Conservation (phyloP, 1,284 basidiomycete species). For the Boletus mariae region DNA sequence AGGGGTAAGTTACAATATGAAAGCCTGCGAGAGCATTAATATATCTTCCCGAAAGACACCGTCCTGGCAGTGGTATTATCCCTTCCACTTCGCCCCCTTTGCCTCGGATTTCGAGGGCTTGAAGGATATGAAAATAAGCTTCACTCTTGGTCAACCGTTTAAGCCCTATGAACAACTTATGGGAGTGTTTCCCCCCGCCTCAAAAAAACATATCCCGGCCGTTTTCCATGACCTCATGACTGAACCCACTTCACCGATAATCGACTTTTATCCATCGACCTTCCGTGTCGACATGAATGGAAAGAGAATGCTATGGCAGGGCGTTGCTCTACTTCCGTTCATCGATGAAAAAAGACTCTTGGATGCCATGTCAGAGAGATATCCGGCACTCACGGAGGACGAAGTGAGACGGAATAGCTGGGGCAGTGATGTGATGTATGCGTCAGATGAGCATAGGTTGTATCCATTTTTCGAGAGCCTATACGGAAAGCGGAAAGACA, state of each 20-base stretch:
- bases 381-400: slow-evolving; percentile 73
- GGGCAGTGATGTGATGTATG: slow-evolving; percentile 85
- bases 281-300: slow-evolving; percentile 99
- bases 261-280: slow-evolving; percentile 91
- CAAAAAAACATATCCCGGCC: slow-evolving; percentile 74
- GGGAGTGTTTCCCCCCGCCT: slow-evolving; percentile 88
- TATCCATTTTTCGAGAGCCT: slow-evolving; percentile 85
- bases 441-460: slow-evolving; percentile 80
- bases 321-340: slow-evolving; percentile 94
- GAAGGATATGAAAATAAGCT: slow-evolving; percentile 75
- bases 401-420: slow-evolving; percentile 83
- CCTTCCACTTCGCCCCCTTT: slow-evolving; percentile 98
- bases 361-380: slow-evolving; percentile 76
- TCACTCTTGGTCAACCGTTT: slow-evolving; percentile 83
- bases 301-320: slow-evolving; percentile 99
- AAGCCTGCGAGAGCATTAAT: slow-evolving; percentile 6
- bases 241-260: slow-evolving; percentile 84
- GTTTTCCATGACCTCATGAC: slow-evolving; percentile 90
- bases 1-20: slow-evolving; percentile 50
- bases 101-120: slow-evolving; percentile 91
- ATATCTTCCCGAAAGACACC: slow-evolving; percentile 58
- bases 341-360: slow-evolving; percentile 87
- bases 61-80: slow-evolving; percentile 99
- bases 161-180: slow-evolving; percentile 97
- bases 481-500: slow-evolving; percentile 84